Evolutionary conservation across 495 filamentous ascomycete genomes (phyloP).

Genomic region (Daldinia bambusicola): DNA sequence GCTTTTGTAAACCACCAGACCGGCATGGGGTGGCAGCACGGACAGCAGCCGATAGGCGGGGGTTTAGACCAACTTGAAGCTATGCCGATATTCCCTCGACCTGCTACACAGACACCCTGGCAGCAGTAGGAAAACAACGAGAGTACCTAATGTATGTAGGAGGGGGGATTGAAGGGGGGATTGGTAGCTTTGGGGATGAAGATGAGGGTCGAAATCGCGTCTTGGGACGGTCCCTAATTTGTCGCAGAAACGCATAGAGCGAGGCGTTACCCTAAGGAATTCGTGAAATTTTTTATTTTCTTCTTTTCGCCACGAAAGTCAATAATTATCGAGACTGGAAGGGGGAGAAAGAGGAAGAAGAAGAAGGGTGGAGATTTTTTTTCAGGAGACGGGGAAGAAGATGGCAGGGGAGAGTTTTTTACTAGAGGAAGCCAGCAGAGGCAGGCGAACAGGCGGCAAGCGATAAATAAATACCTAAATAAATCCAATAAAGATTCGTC

Average conservation of each 20-base stretch:
- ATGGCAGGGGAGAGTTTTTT: neutral
- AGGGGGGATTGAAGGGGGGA: neutral
- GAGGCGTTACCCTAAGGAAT: slow-evolving; percentile 40
- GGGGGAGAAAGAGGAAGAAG: neutral
- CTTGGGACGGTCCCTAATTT: slow-evolving; percentile 10
- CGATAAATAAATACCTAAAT: too few species aligned
- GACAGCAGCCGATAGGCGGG: slow-evolving; percentile 82
- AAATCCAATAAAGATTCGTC: neutral
- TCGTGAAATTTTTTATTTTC: slow-evolving; percentile 4
- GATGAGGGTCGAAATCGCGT: neutral
- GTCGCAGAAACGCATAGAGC: slow-evolving; percentile 38
- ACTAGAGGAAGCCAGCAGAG: neutral
- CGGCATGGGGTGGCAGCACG: slow-evolving; percentile 85
- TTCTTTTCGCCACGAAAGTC: neutral
- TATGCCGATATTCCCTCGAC: slow-evolving; percentile 86
- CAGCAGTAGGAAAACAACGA: slow-evolving; percentile 51
- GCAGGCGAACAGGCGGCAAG: neutral
- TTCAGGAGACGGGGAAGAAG: neutral
- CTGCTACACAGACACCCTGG: slow-evolving; percentile 66
- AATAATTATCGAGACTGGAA: slow-evolving; percentile 15
- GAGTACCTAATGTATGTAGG: neutral
- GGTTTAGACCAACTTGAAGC: slow-evolving; percentile 84
- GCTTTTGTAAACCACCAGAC: slow-evolving; percentile 88
- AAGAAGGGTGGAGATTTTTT: too few species aligned
- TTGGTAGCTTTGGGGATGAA: neutral